These are phyloP conservation scores for Lentinula aciculospora DNA, from an alignment of 768 basidiomycete species.

Conservation along the genomic window DNA sequence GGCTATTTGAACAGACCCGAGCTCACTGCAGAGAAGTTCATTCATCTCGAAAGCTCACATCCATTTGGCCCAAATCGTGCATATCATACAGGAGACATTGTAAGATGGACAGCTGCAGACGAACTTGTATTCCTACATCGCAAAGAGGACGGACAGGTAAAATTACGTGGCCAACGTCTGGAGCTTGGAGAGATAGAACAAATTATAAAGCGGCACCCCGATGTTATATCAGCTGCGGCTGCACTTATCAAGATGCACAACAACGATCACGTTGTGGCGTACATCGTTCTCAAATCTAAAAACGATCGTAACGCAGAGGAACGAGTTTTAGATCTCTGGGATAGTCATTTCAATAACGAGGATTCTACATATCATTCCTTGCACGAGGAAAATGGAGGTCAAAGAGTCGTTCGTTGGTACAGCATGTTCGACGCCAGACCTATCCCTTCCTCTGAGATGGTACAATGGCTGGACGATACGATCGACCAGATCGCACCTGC, in stretches of 20 bases:
- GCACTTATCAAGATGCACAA: background rate
- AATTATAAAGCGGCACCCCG: background rate
- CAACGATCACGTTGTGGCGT: background rate
- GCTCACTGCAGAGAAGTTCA: background rate
- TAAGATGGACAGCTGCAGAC: background rate
- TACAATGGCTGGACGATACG: background rate
- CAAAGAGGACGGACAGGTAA: background rate
- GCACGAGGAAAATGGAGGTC: background rate
- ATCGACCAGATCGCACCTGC: background rate
- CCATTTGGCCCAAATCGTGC: background rate
- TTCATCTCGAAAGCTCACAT: background rate
- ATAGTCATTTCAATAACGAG: background rate
- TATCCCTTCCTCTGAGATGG: background rate
- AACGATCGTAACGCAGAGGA: background rate
- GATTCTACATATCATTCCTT: background rate
- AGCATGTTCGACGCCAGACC: constrained; percentile 2
- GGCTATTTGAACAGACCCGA: background rate
- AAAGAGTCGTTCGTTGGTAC: background rate
- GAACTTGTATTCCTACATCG: background rate
- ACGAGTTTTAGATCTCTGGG: background rate
- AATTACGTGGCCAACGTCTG: background rate
- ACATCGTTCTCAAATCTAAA: background rate
- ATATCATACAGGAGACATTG: background rate
- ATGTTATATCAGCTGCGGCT: background rate
- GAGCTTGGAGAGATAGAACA: background rate